Percentiles rank a stretch among this genome's conserved stretches.
Conservation (phyloP, 192 early-diverging fungal species). For the Hyaloraphidium curvatum region DNA sequence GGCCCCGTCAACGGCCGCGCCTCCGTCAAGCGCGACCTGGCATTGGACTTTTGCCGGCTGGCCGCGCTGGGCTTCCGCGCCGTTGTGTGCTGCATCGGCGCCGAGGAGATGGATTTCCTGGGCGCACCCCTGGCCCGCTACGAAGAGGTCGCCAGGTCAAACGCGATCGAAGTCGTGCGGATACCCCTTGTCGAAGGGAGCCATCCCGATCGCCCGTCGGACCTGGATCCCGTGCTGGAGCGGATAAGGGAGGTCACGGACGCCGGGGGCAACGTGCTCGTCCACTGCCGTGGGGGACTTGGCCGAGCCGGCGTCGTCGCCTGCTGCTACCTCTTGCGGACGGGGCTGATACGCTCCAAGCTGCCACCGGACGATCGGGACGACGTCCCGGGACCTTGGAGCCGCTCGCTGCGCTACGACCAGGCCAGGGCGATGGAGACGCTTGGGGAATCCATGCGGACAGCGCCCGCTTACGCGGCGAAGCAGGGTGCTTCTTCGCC, state of each 20-base stretch:
- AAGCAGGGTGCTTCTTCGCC: too few species aligned
- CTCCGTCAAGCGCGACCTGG: constrained; percentile 45
- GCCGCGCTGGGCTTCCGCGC: not conserved
- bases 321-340: constrained; percentile 46
- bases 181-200: constrained; percentile 35
- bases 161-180: constrained; percentile 36
- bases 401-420: too few species aligned
- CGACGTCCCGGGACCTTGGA: too few species aligned
- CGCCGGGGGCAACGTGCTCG: constrained; percentile 34
- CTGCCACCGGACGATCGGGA: too few species aligned
- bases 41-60: constrained; percentile 47
- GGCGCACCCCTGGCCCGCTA: constrained; percentile 46
- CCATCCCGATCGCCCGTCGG: constrained; percentile 31
- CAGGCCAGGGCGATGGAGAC: too few species aligned
- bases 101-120: constrained; percentile 40
- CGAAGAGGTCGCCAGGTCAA: constrained; percentile 20
- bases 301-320: constrained; percentile 59
- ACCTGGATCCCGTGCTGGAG: constrained; percentile 31
- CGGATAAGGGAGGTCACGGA: constrained; percentile 23
- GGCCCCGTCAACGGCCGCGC: constrained; percentile 51
- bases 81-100: constrained; percentile 36
- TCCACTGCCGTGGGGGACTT: constrained; percentile 43
- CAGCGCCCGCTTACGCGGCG: too few species aligned
- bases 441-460: too few species aligned
- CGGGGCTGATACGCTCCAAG: constrained; percentile 31